Percentiles rank a stretch among this genome's conserved stretches.
Conservation (phyloP, 73 alveolate genomes). For the Effrenium voratum region DNA sequence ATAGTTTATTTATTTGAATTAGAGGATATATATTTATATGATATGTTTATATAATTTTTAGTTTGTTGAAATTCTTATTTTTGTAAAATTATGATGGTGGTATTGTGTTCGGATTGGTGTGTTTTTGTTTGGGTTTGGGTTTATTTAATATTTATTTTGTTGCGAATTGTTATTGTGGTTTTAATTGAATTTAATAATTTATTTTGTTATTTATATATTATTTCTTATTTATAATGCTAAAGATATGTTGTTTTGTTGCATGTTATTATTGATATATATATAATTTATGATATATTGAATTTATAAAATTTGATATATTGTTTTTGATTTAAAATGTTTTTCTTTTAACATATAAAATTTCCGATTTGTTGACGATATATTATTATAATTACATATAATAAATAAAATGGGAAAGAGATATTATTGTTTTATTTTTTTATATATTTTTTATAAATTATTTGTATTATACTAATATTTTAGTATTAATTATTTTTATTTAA, state of each 20-base stretch:
- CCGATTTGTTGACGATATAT: not conserved
- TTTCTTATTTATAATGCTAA: not conserved
- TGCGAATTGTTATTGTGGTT: not conserved
- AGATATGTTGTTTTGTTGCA: no score
- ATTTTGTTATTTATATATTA: no score
- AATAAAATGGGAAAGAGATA: not conserved
- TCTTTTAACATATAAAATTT: not conserved
- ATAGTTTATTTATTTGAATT: not conserved
- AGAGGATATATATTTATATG: no score
- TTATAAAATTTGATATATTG: not conserved
- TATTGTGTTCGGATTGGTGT: no score
- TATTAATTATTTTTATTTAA: not conserved
- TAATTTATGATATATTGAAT: not conserved
- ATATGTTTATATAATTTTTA: no score
- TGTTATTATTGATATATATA: not conserved
- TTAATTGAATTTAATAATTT: no score
- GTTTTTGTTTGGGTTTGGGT: no score
- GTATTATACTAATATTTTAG: not conserved
- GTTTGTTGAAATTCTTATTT: no score
- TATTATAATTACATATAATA: not conserved
- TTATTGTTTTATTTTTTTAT: not conserved
- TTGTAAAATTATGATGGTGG: no score
- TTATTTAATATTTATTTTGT: no score
- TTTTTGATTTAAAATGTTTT: not conserved
- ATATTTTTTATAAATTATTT: not conserved